Evolutionary conservation across 2,329 filamentous ascomycete species (phyloP), one percentile per base, ranked within the genome.

Genomic region (Piedraia hortae): DNA sequence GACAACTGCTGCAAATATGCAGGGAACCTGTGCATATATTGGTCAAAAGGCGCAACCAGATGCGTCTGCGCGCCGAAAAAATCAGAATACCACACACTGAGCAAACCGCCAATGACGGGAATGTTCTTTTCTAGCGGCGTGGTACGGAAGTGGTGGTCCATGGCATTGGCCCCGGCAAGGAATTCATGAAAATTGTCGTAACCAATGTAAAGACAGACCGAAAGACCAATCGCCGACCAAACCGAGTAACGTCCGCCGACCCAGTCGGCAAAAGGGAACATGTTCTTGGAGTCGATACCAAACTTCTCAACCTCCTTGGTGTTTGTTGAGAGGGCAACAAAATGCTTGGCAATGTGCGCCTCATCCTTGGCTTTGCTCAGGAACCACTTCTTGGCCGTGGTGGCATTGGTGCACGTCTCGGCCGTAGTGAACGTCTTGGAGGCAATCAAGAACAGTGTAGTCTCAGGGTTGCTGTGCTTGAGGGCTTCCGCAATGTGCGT

Each of bases 401-500:
- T 91, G 48, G 85, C 85, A 46, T 97, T 97, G 38, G 82, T 93
- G 28, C 61, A 71, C 21, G 85, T 97, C 62, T 97, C 85, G 27
- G 85, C 85, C 6, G 85, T 97, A 31, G 85, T 97, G 53, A 97
- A 97, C 31, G 85, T 97, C 69, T 97, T 97, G 50, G 82, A 93
- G 26, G 85, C 85, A 37, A 97, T 65, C 36, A 97, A 62, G 69
- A 97, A 93, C 32, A 97, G 71, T n/a, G 85, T 91, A 21, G 82
- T 91, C 56, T 97, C 85, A 21, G 82, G 82, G 47, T 97, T 67
- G 5, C 82, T 89, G 38, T 67, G 53, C 43, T 65, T 69, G 28
- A 93, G 63, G 22, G 85, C 80, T 54, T 97, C 85, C 21, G 78
- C 74, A 46, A 93, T 77, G 56, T 97, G 85, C 24, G 85, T 97